phyloP scores from a whole-genome alignment of 306 rosid species.

The Castanea mollissima region DNA sequence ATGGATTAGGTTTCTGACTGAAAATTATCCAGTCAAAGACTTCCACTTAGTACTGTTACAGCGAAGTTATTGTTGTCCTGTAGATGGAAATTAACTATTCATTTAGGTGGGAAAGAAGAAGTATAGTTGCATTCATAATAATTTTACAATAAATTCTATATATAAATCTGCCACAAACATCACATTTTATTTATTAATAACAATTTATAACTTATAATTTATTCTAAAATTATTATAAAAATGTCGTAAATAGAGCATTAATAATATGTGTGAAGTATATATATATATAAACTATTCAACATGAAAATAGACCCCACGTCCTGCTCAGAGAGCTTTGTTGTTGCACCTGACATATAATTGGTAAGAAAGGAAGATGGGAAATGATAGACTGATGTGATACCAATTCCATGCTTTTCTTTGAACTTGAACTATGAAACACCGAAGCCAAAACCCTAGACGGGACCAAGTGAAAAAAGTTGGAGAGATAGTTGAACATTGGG shows the following conservation, averaged over 20 bases:
- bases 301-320: too few species aligned
- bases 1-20: neutral
- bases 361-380: neutral
- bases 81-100: neutral
- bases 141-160: too few species aligned
- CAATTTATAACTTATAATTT: too few species aligned
- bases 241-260: too few species aligned
- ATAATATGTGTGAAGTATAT: too few species aligned
- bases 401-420: too few species aligned
- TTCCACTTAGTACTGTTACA: neutral
- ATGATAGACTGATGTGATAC: conserved; percentile 2
- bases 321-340: neutral
- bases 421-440: neutral
- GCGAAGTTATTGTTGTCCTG: neutral
- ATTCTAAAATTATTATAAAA: too few species aligned
- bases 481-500: neutral
- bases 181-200: too few species aligned
- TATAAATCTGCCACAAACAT: fast-evolving
- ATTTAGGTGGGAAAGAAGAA: too few species aligned
- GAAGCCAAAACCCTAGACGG: neutral
- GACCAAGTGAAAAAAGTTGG: neutral
- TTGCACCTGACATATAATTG: neutral
- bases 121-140: fast-evolving
- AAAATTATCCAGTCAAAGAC: too few species aligned
- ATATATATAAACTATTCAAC: too few species aligned